Evolutionary conservation across 1,284 basidiomycete species (phyloP).

Genomic region (Pseudomicrostroma phylloplanum): DNA sequence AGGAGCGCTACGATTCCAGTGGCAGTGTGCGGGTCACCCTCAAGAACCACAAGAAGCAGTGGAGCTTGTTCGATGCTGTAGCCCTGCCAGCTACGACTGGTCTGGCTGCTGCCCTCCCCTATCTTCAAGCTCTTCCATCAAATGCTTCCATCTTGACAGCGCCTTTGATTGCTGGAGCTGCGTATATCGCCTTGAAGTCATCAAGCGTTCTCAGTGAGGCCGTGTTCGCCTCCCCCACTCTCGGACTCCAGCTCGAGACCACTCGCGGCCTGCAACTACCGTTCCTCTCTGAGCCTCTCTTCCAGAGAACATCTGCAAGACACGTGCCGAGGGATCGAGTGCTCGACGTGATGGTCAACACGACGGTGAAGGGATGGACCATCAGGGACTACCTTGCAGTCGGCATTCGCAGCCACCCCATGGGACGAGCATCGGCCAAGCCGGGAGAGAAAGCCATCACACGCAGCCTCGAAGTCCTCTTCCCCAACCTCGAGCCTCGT

Average conservation of each 20-base stretch:
- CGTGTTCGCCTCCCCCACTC: slow-evolving; percentile 22
- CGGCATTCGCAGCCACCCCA: slow-evolving; percentile 8
- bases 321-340: slow-evolving; percentile 36
- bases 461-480: slow-evolving; percentile 13
- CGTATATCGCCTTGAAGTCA: background rate
- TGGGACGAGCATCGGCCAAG: background rate
- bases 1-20: slow-evolving; percentile 8
- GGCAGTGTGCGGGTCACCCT: slow-evolving; percentile 23
- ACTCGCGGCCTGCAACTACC: slow-evolving; percentile 20
- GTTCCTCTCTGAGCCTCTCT: background rate
- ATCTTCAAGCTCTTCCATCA: background rate
- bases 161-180: background rate
- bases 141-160: background rate
- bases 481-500: slow-evolving; percentile 26
- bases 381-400: slow-evolving; percentile 37
- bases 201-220: slow-evolving; percentile 21
- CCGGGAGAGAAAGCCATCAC: background rate
- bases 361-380: slow-evolving; percentile 28
- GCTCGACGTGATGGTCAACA: slow-evolving; percentile 34
- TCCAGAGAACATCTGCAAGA: background rate
- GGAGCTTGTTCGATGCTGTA: background rate
- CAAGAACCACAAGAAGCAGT: slow-evolving; percentile 11
- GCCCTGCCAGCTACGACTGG: background rate
- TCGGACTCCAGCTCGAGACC: slow-evolving; percentile 37
- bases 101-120: background rate